Percentiles rank a stretch among this genome's conserved stretches.
Conservation (phyloP, 2,329 filamentous ascomycete genomes). For the Fusarium miscanthi region DNA sequence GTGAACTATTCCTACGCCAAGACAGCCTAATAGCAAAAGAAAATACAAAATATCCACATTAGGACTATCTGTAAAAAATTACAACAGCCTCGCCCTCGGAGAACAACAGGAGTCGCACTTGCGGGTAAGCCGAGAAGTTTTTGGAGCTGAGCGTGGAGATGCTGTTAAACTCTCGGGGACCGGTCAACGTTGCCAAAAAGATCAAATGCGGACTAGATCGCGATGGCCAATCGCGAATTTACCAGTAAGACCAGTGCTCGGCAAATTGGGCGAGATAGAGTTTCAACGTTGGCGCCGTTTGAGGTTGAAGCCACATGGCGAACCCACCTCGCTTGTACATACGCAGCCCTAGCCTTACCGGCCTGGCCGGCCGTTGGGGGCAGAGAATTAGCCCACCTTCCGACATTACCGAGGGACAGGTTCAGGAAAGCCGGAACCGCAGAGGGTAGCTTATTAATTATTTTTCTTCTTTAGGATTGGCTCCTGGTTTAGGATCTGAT, state of each 20-base stretch:
- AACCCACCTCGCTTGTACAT: background rate
- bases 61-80: background rate
- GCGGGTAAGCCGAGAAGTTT: background rate
- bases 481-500: no score
- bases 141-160: background rate
- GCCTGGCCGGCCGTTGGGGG: background rate
- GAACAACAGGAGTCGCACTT: background rate
- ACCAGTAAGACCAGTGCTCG: background rate
- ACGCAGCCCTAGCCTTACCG: background rate
- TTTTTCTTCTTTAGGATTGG: no score
- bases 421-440: background rate
- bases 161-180: background rate
- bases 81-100: background rate
- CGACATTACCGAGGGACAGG: background rate
- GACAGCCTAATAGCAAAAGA: background rate
- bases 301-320: background rate
- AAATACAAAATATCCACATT: background rate
- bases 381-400: background rate
- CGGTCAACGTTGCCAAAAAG: background rate
- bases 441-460: rapidly evolving
- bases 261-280: background rate
- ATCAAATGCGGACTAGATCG: background rate
- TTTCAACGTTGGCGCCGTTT: background rate
- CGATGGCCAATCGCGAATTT: background rate
- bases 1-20: background rate